Evolutionary conservation across 1,284 basidiomycete species (phyloP).

Genomic region (Tremellales sp.): DNA sequence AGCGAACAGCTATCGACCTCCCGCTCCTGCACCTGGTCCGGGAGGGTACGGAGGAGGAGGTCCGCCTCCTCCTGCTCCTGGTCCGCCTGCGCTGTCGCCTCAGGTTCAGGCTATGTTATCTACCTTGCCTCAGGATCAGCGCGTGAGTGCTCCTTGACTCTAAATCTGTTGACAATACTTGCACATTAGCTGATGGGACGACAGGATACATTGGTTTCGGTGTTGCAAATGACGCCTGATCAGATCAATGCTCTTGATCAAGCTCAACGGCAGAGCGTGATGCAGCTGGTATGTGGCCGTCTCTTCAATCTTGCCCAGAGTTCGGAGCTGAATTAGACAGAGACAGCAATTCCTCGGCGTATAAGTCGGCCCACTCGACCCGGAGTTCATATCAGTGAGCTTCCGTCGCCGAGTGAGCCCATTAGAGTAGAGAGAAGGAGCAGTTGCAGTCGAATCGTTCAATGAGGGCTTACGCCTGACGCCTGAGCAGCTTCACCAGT

Average conservation of each 20-base stretch:
- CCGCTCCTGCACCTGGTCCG: constrained; percentile 24
- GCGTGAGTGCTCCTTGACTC: constrained; percentile 21
- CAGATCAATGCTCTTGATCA: constrained; percentile 83
- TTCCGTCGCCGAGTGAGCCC: too few species aligned
- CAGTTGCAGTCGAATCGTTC: too few species aligned
- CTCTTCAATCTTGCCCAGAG: background rate
- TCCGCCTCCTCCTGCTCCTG: constrained; percentile 38
- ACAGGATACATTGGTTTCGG: constrained; percentile 81
- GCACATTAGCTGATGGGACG: background rate
- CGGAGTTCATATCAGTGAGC: too few species aligned
- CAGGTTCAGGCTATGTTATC: constrained; percentile 30
- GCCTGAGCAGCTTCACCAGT: too few species aligned
- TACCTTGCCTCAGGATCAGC: constrained; percentile 46
- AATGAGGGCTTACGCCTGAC: too few species aligned
- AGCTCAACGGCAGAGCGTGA: constrained; percentile 75
- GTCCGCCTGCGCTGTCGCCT: background rate
- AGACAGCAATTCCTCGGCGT: background rate
- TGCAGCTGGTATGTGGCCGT: constrained; percentile 63
- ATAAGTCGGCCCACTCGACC: too few species aligned
- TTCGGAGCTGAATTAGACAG: background rate
- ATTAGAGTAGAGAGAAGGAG: too few species aligned
- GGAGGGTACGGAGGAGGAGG: constrained; percentile 3
- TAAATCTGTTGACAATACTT: background rate
- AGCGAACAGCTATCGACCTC: constrained; percentile 17
- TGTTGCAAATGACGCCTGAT: constrained; percentile 75